Conservation (phyloP, 805 yeast genomes). For the Lachancea kluyveri region DNA sequence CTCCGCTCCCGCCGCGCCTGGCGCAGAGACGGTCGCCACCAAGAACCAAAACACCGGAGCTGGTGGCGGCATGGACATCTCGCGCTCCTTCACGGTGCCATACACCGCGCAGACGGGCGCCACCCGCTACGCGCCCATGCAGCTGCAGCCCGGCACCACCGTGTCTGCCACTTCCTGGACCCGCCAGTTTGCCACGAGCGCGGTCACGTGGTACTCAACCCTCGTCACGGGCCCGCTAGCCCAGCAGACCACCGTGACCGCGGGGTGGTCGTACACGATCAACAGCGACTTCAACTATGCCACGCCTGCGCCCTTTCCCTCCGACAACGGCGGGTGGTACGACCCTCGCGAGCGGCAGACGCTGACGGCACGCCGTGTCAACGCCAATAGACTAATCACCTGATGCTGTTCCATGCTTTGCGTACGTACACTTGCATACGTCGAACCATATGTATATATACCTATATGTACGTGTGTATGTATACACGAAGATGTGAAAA, state of each 20-base stretch:
- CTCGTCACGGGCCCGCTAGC: slow-evolving; percentile 24
- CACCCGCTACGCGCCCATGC: slow-evolving; percentile 89
- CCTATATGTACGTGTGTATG: not conserved
- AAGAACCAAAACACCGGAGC: slow-evolving; percentile 34
- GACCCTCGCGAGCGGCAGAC: slow-evolving; percentile 50
- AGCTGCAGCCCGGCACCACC: slow-evolving; percentile 69
- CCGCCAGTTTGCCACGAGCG: slow-evolving; percentile 59
- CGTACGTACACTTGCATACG: no score
- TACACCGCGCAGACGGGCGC: slow-evolving; percentile 75
- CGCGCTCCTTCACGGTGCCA: slow-evolving; percentile 56
- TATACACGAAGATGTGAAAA: not conserved
- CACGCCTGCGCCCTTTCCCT: slow-evolving; percentile 62
- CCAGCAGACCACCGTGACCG: slow-evolving; percentile 65
- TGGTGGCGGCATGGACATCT: slow-evolving; percentile 36
- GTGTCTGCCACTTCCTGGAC: slow-evolving; percentile 66
- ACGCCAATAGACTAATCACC: slow-evolving; percentile 4
- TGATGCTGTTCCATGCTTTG: not conserved
- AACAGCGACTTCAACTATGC: slow-evolving; percentile 65
- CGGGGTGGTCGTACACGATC: slow-evolving; percentile 74
- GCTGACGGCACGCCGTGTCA: slow-evolving; percentile 26
- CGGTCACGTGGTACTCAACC: slow-evolving; percentile 55
- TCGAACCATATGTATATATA: not conserved
- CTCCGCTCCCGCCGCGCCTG: slow-evolving; percentile 38
- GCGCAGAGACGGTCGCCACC: slow-evolving; percentile 31
- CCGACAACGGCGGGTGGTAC: slow-evolving; percentile 52